phyloP scores from a whole-genome alignment of 805 yeast species.

The Schizosaccharomyces cryophilus region DNA sequence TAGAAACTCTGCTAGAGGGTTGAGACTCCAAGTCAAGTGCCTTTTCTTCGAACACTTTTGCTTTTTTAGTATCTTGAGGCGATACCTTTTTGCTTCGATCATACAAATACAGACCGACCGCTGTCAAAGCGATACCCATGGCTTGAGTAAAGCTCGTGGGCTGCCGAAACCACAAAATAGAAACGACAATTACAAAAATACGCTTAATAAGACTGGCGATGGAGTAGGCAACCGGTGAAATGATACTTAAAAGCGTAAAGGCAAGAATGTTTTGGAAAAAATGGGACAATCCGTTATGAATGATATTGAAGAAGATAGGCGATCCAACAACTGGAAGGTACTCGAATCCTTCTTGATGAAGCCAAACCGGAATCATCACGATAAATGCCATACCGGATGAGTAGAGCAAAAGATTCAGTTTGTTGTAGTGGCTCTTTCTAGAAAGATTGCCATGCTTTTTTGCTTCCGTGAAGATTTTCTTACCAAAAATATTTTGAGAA shows the following conservation, averaged over 20 bases:
- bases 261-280: constrained; percentile 61
- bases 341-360: constrained; percentile 29
- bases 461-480: constrained; percentile 38
- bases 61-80: not conserved
- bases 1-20: not conserved
- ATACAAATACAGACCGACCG: constrained; percentile 2
- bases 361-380: constrained; percentile 51
- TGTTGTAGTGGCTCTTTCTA: constrained; percentile 33
- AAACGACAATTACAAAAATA: constrained; percentile 56
- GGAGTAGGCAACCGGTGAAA: constrained; percentile 67
- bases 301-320: constrained; percentile 14
- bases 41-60: not conserved
- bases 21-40: not conserved
- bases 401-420: constrained; percentile 55
- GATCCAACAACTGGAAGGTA: constrained; percentile 3
- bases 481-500: constrained; percentile 66
- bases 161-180: constrained; percentile 41
- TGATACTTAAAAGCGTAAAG: constrained; percentile 52
- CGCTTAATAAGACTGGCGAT: constrained; percentile 74
- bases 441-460: constrained; percentile 5
- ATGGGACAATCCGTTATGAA: constrained; percentile 51
- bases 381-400: constrained; percentile 50
- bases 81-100: constrained; percentile 1
- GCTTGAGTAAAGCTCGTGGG: constrained; percentile 16
- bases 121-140: constrained; percentile 19